Base-by-base conservation (phyloP, 2,329 filamentous ascomycete genomes). In the Fusarium ramigenum region DNA sequence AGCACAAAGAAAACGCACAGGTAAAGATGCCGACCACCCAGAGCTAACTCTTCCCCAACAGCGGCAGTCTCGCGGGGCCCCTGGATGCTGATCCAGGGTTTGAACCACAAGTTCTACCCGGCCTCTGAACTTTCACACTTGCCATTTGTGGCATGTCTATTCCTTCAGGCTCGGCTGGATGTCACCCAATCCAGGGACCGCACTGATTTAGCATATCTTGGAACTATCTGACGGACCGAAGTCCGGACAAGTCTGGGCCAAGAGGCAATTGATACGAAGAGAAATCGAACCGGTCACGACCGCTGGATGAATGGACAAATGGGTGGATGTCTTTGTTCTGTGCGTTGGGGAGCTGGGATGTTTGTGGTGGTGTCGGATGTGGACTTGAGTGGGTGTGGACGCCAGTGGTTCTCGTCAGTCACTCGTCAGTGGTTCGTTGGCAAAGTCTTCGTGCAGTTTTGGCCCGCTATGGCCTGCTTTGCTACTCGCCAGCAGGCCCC, bases 281-380 rank as follows among this genome's bases (percentile, higher is more conserved):
- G 60, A 58, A 68, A 64, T 60, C 37, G 37, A 53, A 57, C 54
- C 57, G 63, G 68, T 47, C 50, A 59, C 60, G 60, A 30, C 68
- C 54, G 39, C 60, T 61, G 53, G 52, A 69, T 72, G 63, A 58
- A 72, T 74, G 60, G 72, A 66, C 72, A 62, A 71, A 66, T 63
- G 72, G 64, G 66, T 66, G 65, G 64, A 72, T 70, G 65, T 66
- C 72, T 74, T 60, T 68, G 66, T 68, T 72, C 64, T 57, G 63
- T 63, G 60, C 52, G 63, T 68, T 74, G 70, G 56, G 62, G 58
- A 73, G 60, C 71, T 74, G 71, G 71, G 71, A 62, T 74, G 71
- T 69, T 74, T 75, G 72, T 75, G 72, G 72, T 74, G 72, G 72
- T 74, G 71, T 70, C 68, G 68, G 60, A 72, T 75, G 72, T 74